Evolutionary conservation across 768 basidiomycete genomes (phyloP).

Genomic region (Asterophora parasitica): DNA sequence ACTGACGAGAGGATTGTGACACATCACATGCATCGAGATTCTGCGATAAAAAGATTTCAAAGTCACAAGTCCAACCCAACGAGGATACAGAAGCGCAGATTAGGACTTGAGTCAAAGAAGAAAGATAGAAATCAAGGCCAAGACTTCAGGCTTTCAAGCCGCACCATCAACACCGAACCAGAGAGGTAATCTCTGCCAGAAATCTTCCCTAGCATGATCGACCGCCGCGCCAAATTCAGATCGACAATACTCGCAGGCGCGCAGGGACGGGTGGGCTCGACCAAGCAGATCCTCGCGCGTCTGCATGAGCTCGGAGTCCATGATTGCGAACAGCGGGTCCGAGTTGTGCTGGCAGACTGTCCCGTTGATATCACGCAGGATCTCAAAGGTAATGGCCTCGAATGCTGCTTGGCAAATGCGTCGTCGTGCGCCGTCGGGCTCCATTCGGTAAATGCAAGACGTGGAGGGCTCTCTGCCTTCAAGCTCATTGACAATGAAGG

Average conservation of each 20-base stretch:
- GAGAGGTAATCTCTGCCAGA: slow-evolving; percentile 58
- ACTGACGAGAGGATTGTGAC: too few relatives aligned
- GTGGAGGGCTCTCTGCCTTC: slow-evolving; percentile 55
- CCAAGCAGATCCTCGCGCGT: slow-evolving; percentile 44
- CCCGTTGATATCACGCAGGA: slow-evolving; percentile 70
- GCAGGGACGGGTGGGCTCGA: slow-evolving; percentile 38
- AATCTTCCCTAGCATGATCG: slow-evolving; percentile 52
- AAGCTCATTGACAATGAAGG: slow-evolving; percentile 70
- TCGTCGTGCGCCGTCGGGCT: slow-evolving; percentile 37
- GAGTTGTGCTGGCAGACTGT: slow-evolving; percentile 59
- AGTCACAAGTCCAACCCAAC: too few relatives aligned
- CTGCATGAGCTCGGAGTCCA: slow-evolving; percentile 65
- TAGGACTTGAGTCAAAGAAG: background rate
- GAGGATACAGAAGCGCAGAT: too few relatives aligned
- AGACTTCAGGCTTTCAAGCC: too few relatives aligned
- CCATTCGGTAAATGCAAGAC: slow-evolving; percentile 46
- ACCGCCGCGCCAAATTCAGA: slow-evolving; percentile 58
- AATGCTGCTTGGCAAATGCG: slow-evolving; percentile 67
- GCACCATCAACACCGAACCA: slow-evolving; percentile 58
- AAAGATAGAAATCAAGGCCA: slow-evolving; percentile 20
- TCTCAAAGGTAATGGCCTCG: slow-evolving; percentile 69
- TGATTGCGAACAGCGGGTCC: slow-evolving; percentile 68
- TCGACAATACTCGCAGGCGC: slow-evolving; percentile 63
- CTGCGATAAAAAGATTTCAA: too few relatives aligned
- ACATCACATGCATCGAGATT: too few relatives aligned